Conservation (phyloP, 768 basidiomycete species). For the Erythrobasidium yunnanense region DNA sequence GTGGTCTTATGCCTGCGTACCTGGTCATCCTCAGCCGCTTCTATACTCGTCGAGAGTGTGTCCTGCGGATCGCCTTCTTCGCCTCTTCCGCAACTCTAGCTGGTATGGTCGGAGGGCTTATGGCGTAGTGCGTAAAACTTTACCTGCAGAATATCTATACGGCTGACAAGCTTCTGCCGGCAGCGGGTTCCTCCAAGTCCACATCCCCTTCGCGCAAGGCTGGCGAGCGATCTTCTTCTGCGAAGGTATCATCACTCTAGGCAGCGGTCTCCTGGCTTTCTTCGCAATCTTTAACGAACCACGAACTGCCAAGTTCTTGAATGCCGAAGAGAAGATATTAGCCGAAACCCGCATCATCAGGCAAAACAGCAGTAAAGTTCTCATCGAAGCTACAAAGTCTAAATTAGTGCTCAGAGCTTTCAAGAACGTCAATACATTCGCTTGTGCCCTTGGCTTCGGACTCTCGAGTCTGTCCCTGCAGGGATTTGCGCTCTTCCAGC, state of each 20-base stretch:
- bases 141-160: not conserved
- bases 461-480: conserved; percentile 17
- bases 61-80: conserved; percentile 27
- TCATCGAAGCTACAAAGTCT: conserved; percentile 20
- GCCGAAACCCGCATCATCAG: not conserved
- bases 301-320: conserved; percentile 7
- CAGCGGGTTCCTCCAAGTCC: conserved; percentile 1
- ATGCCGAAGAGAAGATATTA: not conserved
- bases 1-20: conserved; percentile 26
- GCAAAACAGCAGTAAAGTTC: not conserved
- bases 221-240: conserved; percentile 28
- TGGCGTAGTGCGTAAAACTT: conserved; percentile 3
- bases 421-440: not conserved
- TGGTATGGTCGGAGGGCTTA: conserved; percentile 25
- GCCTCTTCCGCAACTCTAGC: conserved; percentile 7
- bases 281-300: conserved; percentile 1
- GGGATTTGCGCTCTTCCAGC: conserved; percentile 23
- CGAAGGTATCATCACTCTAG: conserved; percentile 27
- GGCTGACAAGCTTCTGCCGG: not conserved
- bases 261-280: conserved; percentile 1
- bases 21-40: conserved; percentile 24
- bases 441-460: conserved; percentile 6
- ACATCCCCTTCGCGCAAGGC: not conserved
- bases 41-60: conserved; percentile 26
- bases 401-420: conserved; percentile 8